Conservation (phyloP, 1,139 yeast species). For the Arxiozyma heterogenica region DNA sequence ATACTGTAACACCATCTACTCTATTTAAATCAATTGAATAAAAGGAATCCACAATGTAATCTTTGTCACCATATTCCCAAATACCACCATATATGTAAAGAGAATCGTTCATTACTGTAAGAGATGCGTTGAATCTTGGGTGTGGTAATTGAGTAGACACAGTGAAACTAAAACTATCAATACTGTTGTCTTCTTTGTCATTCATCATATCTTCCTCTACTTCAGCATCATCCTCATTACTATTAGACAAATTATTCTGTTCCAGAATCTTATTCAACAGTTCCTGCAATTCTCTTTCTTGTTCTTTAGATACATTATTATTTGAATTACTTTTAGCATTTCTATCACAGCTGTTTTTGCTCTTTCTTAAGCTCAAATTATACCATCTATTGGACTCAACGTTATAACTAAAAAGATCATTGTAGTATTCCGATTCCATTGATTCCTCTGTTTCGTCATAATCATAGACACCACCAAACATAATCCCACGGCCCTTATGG, state of each 20-base stretch:
- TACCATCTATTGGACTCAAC: slow-evolving; percentile 87
- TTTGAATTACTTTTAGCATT: slow-evolving; percentile 25
- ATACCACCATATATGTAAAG: slow-evolving; percentile 87
- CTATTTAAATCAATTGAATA: slow-evolving; percentile 80
- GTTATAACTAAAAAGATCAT: slow-evolving; percentile 73
- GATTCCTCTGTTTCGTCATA: slow-evolving; percentile 92
- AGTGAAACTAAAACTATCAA: slow-evolving; percentile 30
- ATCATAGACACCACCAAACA: slow-evolving; percentile 95
- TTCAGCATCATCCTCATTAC: slow-evolving; percentile 43
- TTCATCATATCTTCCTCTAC: slow-evolving; percentile 35
- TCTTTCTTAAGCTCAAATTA: slow-evolving; percentile 56
- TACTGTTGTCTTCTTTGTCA: slow-evolving; percentile 27
- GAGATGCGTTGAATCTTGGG: slow-evolving; percentile 77
- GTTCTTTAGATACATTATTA: slow-evolving; percentile 29
- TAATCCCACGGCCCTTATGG: slow-evolving; percentile 86
- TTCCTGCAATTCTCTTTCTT: slow-evolving; percentile 79
- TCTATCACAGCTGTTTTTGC: slow-evolving; percentile 27
- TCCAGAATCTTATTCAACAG: slow-evolving; percentile 66
- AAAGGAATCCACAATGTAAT: slow-evolving; percentile 73
- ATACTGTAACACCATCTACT: slow-evolving; percentile 78
- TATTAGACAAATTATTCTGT: slow-evolving; percentile 58
- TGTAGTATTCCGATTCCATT: slow-evolving; percentile 75
- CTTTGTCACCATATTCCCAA: slow-evolving; percentile 82
- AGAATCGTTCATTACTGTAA: slow-evolving; percentile 78
- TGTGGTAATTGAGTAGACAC: slow-evolving; percentile 72